These are phyloP conservation scores for Aspergillus caelatus DNA, from an alignment of 2,329 filamentous ascomycete species.

Conservation along the genomic window DNA sequence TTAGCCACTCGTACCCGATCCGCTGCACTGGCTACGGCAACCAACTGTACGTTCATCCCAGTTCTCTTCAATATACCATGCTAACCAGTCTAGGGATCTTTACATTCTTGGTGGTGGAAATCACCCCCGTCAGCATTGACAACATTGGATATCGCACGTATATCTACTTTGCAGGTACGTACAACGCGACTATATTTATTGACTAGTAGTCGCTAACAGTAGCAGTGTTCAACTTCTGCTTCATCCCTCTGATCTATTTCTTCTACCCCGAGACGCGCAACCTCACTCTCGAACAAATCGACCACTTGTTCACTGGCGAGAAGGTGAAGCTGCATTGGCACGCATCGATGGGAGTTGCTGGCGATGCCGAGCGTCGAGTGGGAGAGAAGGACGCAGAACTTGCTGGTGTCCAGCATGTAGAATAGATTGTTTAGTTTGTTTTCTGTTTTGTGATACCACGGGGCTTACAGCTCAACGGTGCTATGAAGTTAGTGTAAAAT, in stretches of 20 bases:
- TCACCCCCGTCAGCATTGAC: slow-evolving; percentile 49
- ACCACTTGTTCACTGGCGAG: slow-evolving; percentile 39
- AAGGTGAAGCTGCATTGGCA: slow-evolving; percentile 35
- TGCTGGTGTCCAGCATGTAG: slow-evolving; percentile 25
- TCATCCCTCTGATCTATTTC: slow-evolving; percentile 53
- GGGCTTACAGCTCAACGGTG: not conserved
- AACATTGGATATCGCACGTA: slow-evolving; percentile 46
- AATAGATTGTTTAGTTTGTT: slow-evolving; percentile 13
- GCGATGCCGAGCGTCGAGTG: slow-evolving; percentile 24
- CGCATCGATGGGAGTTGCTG: slow-evolving; percentile 28
- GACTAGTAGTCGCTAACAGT: not conserved
- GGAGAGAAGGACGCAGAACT: slow-evolving; percentile 18
- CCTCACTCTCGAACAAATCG: slow-evolving; percentile 39
- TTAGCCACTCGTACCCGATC: slow-evolving; percentile 54
- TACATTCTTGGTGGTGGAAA: slow-evolving; percentile 50
- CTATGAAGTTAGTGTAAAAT: not conserved
- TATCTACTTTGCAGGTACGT: slow-evolving; percentile 44
- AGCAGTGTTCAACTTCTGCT: slow-evolving; percentile 49
- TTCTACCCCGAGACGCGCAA: slow-evolving; percentile 40
- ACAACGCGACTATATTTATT: not conserved
- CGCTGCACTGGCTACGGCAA: slow-evolving; percentile 53
- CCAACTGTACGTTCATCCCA: slow-evolving; percentile 40
- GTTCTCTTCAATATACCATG: slow-evolving; percentile 3
- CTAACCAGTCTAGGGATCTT: slow-evolving; percentile 41
- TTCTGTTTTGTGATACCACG: not conserved